Percentiles rank a stretch among this genome's conserved stretches.
These are phyloP conservation scores for Mycosphaerelloides madeirae DNA, from an alignment of 2,329 filamentous ascomycete species.

Conservation along the genomic window DNA sequence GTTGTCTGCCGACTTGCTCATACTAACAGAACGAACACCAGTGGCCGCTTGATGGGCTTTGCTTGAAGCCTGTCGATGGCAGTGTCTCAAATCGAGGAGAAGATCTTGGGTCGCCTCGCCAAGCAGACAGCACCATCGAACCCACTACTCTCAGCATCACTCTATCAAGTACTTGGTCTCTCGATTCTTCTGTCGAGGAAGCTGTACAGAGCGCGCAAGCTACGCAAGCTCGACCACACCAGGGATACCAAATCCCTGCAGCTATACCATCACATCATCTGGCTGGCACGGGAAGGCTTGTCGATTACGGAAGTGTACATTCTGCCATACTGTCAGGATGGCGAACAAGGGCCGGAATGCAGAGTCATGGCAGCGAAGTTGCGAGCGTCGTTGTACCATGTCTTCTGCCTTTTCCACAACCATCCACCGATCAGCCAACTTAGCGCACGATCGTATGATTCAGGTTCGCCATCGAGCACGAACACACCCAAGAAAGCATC, in stretches of 20 bases:
- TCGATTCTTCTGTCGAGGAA: slow-evolving; percentile 83
- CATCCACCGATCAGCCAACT: slow-evolving; percentile 66
- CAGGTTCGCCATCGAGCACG: slow-evolving; percentile 22
- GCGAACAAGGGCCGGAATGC: slow-evolving; percentile 68
- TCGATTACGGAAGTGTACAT: slow-evolving; percentile 82
- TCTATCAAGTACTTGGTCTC: slow-evolving; percentile 87
- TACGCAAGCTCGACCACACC: slow-evolving; percentile 75
- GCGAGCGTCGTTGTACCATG: slow-evolving; percentile 89
- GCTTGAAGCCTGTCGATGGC: slow-evolving; percentile 59
- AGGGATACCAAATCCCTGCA: slow-evolving; percentile 73
- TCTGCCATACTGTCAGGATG: slow-evolving; percentile 66
- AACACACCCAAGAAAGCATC: slow-evolving; percentile 16
- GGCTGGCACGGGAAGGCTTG: slow-evolving; percentile 88
- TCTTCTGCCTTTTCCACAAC: slow-evolving; percentile 95
- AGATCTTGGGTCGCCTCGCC: slow-evolving; percentile 87
- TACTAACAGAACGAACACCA: slow-evolving; percentile 5
- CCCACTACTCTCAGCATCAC: slow-evolving; percentile 70
- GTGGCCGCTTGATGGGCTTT: slow-evolving; percentile 1
- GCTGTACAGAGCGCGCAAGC: slow-evolving; percentile 74
- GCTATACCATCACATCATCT: slow-evolving; percentile 86
- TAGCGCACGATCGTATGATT: slow-evolving; percentile 34
- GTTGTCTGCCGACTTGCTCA: slow-evolving; percentile 1
- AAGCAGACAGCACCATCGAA: slow-evolving; percentile 73
- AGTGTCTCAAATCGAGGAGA: slow-evolving; percentile 94
- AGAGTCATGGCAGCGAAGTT: slow-evolving; percentile 89